Evolutionary conservation across 331 rosid species (phyloP).

Genomic region (Stylosanthes scabra): DNA sequence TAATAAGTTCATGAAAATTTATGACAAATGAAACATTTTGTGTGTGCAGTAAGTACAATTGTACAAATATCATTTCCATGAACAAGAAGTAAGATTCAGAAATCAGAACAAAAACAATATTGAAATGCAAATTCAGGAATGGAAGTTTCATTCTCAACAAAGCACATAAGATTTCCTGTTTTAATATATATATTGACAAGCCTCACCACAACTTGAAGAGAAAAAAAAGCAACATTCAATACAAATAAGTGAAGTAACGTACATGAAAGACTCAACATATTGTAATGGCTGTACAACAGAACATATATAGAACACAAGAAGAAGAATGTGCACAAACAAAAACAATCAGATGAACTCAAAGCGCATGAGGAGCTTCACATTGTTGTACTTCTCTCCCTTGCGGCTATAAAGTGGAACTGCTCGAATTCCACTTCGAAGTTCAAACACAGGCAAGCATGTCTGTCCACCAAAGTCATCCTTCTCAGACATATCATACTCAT

Average conservation of each 20-base stretch:
- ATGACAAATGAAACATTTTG: no score
- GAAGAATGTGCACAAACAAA: conserved; percentile 27
- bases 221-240: conserved; percentile 1
- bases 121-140: no score
- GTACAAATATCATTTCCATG: no score
- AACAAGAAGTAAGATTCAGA: no score
- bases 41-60: no score
- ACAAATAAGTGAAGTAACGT: conserved; percentile 7
- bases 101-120: no score
- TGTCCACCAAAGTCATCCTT: conserved; percentile 99
- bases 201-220: no score
- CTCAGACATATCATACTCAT: conserved; percentile 97
- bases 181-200: no score
- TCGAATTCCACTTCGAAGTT: conserved; percentile 79
- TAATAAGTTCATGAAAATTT: no score
- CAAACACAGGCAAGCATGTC: conserved; percentile 84
- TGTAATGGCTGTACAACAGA: conserved; percentile 42
- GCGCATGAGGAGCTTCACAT: conserved; percentile 87
- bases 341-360: conserved; percentile 66
- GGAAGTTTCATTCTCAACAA: no score
- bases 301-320: conserved; percentile 11
- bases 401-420: conserved; percentile 66
- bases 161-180: no score
- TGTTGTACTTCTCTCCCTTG: conserved; percentile 68
- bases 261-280: conserved; percentile 14